Percentiles rank a stretch among this genome's conserved stretches.
Conservation (phyloP, 2,329 filamentous ascomycete species). For the Escovopsis sp. region DNA sequence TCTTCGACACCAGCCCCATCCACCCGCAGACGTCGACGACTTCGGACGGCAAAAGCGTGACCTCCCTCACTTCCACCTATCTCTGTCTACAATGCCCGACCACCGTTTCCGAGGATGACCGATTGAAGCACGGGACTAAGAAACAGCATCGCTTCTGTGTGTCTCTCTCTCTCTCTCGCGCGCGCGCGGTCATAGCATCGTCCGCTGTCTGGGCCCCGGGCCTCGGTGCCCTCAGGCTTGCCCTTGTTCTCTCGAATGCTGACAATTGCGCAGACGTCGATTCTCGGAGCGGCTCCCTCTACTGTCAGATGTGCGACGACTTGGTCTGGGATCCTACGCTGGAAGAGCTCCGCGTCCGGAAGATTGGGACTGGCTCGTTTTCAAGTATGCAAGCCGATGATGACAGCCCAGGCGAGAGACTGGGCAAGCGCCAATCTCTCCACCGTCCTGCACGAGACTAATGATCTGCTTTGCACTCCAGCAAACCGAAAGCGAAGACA, state of each 20-base stretch:
- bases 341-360: conserved; percentile 58
- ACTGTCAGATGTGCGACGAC: conserved; percentile 71
- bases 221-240: too few relatives aligned
- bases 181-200: not conserved
- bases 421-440: not conserved
- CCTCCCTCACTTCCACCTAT: conserved; percentile 52
- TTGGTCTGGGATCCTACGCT: conserved; percentile 72
- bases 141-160: conserved; percentile 63
- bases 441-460: not conserved
- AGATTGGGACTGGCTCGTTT: conserved; percentile 52
- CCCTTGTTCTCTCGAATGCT: conserved; percentile 7
- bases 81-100: conserved; percentile 60
- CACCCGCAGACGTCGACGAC: conserved; percentile 51
- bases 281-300: conserved; percentile 58
- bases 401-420: too few relatives aligned
- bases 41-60: conserved; percentile 40
- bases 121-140: conserved; percentile 50
- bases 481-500: conserved; percentile 59
- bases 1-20: conserved; percentile 53
- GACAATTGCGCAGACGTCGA: conserved; percentile 49
- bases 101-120: conserved; percentile 51
- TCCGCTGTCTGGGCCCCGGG: too few relatives aligned
- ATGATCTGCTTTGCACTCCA: not conserved
- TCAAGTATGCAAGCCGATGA: conserved; percentile 32
- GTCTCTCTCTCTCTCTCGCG: conserved; percentile 10